Base-by-base conservation (phyloP, 75 land plant species). In the Ceratopteris richardii region DNA sequence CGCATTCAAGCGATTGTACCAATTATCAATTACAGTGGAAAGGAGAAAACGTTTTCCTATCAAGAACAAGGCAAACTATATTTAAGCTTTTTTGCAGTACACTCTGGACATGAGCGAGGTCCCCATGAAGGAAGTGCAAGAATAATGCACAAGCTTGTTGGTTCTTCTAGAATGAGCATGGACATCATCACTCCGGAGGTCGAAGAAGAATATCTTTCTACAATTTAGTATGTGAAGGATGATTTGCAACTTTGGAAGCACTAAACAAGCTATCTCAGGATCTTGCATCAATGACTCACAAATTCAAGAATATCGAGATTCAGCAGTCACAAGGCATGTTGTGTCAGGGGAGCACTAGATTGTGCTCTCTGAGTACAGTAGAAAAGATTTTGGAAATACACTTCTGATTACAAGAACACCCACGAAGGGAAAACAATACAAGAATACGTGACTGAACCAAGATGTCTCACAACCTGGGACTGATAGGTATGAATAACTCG, bases 71-170 rank as follows among this genome's bases (percentile, higher is more conserved):
- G 92, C 43, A 60, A 56, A 61, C 88, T 88, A 0, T 76, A 80
- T 19, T 87, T 87, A 53, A 87, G 84, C 80, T 61, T 87, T 27
- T 87, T 72, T 70, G 84, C 92, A 0, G 77, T 87, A 31, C 92
- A 87, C 59, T 66, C 92, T 1, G 92, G 92, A 55, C 92, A 87
- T 59, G 82, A 87, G 50, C 90, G 87, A 0, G 90, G 87, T 23
- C 87, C 90, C 0, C 64, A 78, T 27, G 92, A 87, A 60, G 84
- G 88, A 10, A 81, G 79, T 54, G 92, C 87, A 0, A 71, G 87
- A 66, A 83, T 87, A 7, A 80, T 87, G 40, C 87, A 87, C 54
- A 53, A 83, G 30, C 50, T 84, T 9, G 77, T 82, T n/a, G 85
- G 88, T 19, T 61, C 62, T 48, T 75, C 76, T 30, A 79, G 75